These are phyloP conservation scores for Penicillium psychrosexuale DNA, from an alignment of 2,329 filamentous ascomycete species.

Conservation along the genomic window DNA sequence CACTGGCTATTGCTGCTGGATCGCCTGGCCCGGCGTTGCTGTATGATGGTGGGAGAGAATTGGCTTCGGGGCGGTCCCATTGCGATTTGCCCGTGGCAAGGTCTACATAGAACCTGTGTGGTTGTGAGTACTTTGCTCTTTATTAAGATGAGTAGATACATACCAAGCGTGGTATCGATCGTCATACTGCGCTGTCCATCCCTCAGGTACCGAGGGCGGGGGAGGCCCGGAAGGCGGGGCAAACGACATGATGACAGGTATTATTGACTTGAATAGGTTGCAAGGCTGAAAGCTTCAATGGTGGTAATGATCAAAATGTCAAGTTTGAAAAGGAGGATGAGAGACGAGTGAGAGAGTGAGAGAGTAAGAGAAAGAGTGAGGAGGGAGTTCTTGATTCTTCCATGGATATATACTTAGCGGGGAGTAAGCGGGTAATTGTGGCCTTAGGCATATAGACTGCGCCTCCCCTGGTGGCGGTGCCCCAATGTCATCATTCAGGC, in stretches of 20 bases:
- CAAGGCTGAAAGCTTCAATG: background rate
- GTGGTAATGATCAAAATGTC: background rate
- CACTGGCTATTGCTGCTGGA: slow-evolving; percentile 34
- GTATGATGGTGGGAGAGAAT: slow-evolving; percentile 51
- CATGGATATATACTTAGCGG: background rate
- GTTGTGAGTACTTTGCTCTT: background rate
- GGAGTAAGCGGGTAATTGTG: slow-evolving; percentile 1
- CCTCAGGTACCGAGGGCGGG: slow-evolving; percentile 64
- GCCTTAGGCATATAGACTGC: slow-evolving; percentile 12
- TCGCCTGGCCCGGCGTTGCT: slow-evolving; percentile 56
- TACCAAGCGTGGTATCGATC: slow-evolving; percentile 84
- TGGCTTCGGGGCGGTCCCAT: slow-evolving; percentile 76
- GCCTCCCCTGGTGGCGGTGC: slow-evolving; percentile 10
- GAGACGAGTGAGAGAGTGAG: background rate
- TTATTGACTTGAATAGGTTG: background rate
- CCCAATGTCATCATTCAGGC: slow-evolving; percentile 4
- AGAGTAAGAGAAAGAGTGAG: background rate
- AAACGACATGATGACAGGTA: slow-evolving; percentile 32
- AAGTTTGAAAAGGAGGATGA: background rate
- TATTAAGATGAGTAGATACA: background rate
- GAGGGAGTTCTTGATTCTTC: background rate
- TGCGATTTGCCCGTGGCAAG: slow-evolving; percentile 81
- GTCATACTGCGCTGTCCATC: slow-evolving; percentile 84
- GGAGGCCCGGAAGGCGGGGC: slow-evolving; percentile 51
- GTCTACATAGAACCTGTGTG: slow-evolving; percentile 81